phyloP scores from a whole-genome alignment of 106 monocot genomes.

The Hemerocallis citrina region DNA sequence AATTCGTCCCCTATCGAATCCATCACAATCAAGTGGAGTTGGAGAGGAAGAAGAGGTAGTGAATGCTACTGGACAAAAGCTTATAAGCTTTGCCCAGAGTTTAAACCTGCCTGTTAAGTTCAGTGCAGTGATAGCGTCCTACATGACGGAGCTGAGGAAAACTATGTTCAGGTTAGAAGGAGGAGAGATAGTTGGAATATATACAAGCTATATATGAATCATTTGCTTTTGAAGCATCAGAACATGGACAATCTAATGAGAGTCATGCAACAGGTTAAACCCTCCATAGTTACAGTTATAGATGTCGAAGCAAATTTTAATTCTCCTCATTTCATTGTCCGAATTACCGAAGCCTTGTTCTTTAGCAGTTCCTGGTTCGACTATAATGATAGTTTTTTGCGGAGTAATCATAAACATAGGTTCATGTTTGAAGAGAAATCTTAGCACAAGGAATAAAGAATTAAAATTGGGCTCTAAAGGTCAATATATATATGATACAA shows the following conservation, averaged over 20 bases:
- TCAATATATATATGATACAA: too few species aligned
- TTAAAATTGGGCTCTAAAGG: too few species aligned
- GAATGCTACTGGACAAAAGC: neutral
- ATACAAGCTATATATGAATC: slow-evolving; percentile 7
- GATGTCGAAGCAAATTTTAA: too few species aligned
- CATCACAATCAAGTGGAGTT: slow-evolving; percentile 17
- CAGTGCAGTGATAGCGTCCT: slow-evolving; percentile 8
- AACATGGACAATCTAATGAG: neutral
- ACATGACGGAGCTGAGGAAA: slow-evolving; percentile 8
- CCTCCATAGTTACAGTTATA: too few species aligned
- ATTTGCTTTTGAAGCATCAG: slow-evolving; percentile 8
- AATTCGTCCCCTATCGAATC: neutral
- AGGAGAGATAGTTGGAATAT: slow-evolving; percentile 1
- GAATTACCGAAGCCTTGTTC: too few species aligned
- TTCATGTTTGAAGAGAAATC: too few species aligned
- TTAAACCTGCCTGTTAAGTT: slow-evolving; percentile 3
- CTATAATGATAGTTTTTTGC: too few species aligned
- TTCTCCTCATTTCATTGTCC: too few species aligned
- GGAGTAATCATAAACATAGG: too few species aligned
- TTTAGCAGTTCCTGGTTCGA: too few species aligned
- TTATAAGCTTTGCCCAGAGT: slow-evolving; percentile 12
- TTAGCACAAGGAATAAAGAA: too few species aligned
- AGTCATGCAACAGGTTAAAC: too few species aligned
- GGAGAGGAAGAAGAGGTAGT: slow-evolving; percentile 6
- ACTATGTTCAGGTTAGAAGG: slow-evolving; percentile 7